Conservation (phyloP, 495 filamentous ascomycete species). For the Xylaria acuta region DNA sequence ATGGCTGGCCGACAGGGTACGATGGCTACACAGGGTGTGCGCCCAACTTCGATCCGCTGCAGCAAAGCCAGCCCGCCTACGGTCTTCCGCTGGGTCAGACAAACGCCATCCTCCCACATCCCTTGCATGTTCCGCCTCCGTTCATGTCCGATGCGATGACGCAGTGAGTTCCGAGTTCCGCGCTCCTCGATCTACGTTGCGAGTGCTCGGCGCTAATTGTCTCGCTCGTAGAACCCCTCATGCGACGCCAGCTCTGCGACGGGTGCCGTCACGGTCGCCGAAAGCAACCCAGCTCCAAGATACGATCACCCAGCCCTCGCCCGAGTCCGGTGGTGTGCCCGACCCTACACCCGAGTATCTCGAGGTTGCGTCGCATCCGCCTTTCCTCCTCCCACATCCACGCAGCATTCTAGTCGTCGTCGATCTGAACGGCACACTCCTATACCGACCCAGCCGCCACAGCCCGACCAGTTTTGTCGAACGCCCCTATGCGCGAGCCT, state of each 20-base stretch:
- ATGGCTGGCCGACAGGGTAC: neutral
- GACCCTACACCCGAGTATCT: constrained; percentile 52
- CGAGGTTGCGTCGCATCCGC: constrained; percentile 30
- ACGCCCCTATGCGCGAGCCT: constrained; percentile 67
- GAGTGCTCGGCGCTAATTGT: neutral
- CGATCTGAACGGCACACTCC: constrained; percentile 91
- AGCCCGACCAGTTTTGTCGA: constrained; percentile 58
- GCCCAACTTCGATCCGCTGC: neutral
- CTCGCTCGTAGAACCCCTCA: neutral
- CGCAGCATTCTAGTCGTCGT: constrained; percentile 76
- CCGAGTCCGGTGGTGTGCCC: constrained; percentile 57
- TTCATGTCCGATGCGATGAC: neutral
- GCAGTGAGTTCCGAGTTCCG: constrained; percentile 2
- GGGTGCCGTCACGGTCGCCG: neutral
- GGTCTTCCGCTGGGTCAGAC: neutral
- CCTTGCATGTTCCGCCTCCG: neutral
- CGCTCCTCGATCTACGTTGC: neutral
- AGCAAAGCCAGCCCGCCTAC: neutral
- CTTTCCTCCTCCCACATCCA: constrained; percentile 34
- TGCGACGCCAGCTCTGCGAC: neutral
- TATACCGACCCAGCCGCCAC: constrained; percentile 65
- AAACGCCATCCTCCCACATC: neutral
- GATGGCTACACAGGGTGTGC: neutral
- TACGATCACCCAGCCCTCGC: constrained; percentile 42
- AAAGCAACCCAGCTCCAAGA: constrained; percentile 17